These are phyloP conservation scores for Marchantia paleacea DNA, from an alignment of 225 moss, liverwort and hornwort genomes.

Conservation along the genomic window DNA sequence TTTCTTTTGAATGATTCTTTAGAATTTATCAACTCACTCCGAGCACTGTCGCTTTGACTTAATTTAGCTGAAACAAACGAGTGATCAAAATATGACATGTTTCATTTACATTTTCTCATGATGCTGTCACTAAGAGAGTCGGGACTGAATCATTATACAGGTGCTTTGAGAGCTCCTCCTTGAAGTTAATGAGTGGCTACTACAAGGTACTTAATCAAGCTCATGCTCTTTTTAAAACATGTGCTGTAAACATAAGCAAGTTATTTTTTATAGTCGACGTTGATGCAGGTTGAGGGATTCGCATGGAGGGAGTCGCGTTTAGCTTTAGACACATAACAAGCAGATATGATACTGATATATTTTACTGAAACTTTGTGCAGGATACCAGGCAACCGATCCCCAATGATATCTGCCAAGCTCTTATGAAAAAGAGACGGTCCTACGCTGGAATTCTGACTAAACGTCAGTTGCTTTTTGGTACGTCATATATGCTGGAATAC, in stretches of 20 bases:
- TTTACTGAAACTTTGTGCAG: slow-evolving; percentile 37
- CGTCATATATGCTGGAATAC: background rate
- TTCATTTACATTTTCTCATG: too few species aligned
- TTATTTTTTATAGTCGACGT: background rate
- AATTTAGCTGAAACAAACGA: background rate
- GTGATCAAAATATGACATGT: too few species aligned
- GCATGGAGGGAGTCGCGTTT: background rate
- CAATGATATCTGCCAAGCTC: slow-evolving; percentile 64
- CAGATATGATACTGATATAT: too few species aligned
- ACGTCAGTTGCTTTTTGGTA: slow-evolving; percentile 89
- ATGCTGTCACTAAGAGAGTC: background rate
- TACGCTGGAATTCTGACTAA: slow-evolving; percentile 88
- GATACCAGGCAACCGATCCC: slow-evolving; percentile 68
- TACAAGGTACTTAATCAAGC: slow-evolving; percentile 57
- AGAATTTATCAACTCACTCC: background rate
- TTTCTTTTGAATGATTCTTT: background rate
- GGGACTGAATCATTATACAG: slow-evolving; percentile 34
- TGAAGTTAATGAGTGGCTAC: slow-evolving; percentile 94
- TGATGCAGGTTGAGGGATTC: background rate
- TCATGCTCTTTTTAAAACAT: too few species aligned
- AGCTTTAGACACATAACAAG: background rate
- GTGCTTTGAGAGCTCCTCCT: slow-evolving; percentile 78
- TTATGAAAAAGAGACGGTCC: slow-evolving; percentile 77
- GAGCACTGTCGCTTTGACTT: background rate
- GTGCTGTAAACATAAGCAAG: too few species aligned